Evolutionary conservation across 2,329 filamentous ascomycete species (phyloP), one percentile per base, ranked within the genome.

Genomic region (Calonectria pseudoturangicola): DNA sequence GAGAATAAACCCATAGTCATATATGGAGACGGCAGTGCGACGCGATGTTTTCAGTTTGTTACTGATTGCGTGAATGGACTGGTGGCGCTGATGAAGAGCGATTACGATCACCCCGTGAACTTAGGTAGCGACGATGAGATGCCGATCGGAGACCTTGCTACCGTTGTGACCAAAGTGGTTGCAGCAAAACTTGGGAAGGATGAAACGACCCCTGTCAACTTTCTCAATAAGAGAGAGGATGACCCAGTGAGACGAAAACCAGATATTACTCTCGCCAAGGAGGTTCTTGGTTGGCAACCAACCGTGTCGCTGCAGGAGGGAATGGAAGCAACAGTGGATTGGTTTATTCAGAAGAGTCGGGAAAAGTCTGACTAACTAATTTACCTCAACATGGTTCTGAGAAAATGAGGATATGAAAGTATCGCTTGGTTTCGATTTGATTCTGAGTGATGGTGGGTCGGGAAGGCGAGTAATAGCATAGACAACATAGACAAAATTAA

Each of bases 81-180:
- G 0, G 70, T 74, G 2, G 66, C 73, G 0, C n/a, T 77, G 1
- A 77, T 77, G 76, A 76, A 76, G 4, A 78, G 76, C 6, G 66
- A 78, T 9, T 65, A 78, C 10, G 28, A 70, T 0, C 67, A 73
- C 0, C 76, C 76, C 0, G 70, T 77, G 0, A 77, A 77, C 6
- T 75, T 77, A 2, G 76, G 76, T 5, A 77, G 74, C 9, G 76
- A 78, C 27, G 13, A 41, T 0, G 76, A 77, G 33, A 66, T 77
- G 16, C 70, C 76, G 18, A 70, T 77, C 2, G 54, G 48, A 10
- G 68, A 77, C 2, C 73, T 77, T 27, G 76, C 75, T 0, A 54
- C 62, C 25, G 75, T 69, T 6, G 73, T 77, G 18, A 72, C 76
- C 0, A 27, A 72, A 0, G 72, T 77, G 0, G 74, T 77, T 6